A percentile compares a stretch with the other conserved stretches of the same genome.
Evolutionary conservation across 768 basidiomycete species (phyloP).

Genomic region (Amanita exitialis): DNA sequence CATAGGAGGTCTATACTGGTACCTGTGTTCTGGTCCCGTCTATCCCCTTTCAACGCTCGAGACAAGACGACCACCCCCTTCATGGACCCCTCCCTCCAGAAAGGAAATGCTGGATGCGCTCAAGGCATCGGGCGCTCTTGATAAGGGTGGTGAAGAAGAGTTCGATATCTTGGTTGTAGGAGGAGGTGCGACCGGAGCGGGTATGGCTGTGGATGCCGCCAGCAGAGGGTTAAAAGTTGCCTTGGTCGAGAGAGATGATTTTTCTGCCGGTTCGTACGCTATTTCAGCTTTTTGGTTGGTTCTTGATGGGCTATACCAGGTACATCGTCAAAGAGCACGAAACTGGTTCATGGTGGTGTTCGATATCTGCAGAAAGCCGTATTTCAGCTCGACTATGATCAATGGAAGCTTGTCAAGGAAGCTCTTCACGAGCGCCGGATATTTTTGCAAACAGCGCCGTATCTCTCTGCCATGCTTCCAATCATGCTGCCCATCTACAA

Average conservation of each 20-base stretch:
- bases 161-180: constrained; percentile 84
- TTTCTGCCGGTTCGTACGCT: constrained; percentile 58
- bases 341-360: constrained; percentile 96
- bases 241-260: constrained; percentile 89
- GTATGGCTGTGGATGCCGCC: constrained; percentile 93
- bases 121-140: constrained; percentile 26
- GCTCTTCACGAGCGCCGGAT: constrained; percentile 88
- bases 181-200: constrained; percentile 93
- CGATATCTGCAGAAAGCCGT: constrained; percentile 96
- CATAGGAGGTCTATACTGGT: constrained; percentile 56
- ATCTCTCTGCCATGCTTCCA: constrained; percentile 85
- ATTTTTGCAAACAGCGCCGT: constrained; percentile 93
- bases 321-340: constrained; percentile 95
- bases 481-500: constrained; percentile 98
- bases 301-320: constrained; percentile 31
- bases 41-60: constrained; percentile 56
- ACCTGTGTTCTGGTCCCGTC: constrained; percentile 63
- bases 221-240: constrained; percentile 88
- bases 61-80: constrained; percentile 61
- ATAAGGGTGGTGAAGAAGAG: constrained; percentile 18
- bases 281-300: neutral
- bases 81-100: constrained; percentile 70
- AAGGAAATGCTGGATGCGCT: constrained; percentile 56
- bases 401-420: constrained; percentile 93
- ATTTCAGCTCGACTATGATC: constrained; percentile 91